Conservation (phyloP, 208 protist species). For the Willaertia magna region DNA sequence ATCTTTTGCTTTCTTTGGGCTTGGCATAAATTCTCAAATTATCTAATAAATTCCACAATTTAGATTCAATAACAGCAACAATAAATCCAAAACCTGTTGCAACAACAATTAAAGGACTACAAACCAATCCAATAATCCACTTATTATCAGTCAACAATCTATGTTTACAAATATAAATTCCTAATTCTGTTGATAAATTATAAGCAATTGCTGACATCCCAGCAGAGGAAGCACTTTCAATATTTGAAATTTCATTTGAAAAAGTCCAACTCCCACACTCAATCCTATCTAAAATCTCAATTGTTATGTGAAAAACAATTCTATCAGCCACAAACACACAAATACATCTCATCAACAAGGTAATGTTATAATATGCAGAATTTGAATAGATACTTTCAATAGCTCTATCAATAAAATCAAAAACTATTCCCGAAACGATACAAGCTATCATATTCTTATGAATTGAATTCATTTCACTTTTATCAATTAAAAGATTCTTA, state of each 20-base stretch:
- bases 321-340: background rate
- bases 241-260: background rate
- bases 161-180: background rate
- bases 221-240: background rate
- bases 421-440: background rate
- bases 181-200: background rate
- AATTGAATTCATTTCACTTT: background rate
- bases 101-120: no score
- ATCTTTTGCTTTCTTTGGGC: no score
- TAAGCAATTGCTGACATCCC: background rate
- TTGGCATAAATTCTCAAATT: no score
- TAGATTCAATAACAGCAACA: no score
- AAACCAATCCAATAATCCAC: no score
- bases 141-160: background rate
- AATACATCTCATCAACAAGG: background rate
- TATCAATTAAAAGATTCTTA: no score
- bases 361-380: no score
- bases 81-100: no score
- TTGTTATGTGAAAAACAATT: background rate
- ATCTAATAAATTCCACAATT: no score
- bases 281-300: background rate
- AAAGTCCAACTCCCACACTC: background rate
- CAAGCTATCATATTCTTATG: background rate
- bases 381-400: background rate
- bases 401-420: background rate